Percentiles rank a stretch among this genome's conserved stretches.
Evolutionary conservation across 176 grass and related monocot genomes (phyloP).

Genomic region (Phoenix roebelenii): DNA sequence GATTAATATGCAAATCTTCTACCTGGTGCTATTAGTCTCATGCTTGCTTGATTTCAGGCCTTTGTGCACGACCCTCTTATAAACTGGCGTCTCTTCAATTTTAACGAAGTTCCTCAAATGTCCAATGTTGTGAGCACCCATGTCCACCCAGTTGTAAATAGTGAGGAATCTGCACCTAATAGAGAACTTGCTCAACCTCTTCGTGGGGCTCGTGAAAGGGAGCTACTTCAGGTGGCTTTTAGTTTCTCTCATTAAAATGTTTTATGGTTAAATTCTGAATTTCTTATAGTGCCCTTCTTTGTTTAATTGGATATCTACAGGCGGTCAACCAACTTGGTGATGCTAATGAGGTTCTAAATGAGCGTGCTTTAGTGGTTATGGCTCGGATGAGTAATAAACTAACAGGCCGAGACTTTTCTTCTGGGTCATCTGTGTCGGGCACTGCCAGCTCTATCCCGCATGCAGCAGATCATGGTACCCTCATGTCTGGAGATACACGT

Average conservation of each 20-base stretch:
- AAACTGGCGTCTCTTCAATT: slow-evolving; percentile 98
- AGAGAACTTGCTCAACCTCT: slow-evolving; percentile 66
- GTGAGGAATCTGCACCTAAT: slow-evolving; percentile 53
- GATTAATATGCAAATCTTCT: too few relatives aligned
- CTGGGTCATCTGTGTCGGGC: slow-evolving; percentile 41
- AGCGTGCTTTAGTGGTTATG: slow-evolving; percentile 92
- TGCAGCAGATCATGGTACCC: slow-evolving; percentile 24
- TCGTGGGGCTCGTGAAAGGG: slow-evolving; percentile 72
- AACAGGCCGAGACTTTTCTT: slow-evolving; percentile 83
- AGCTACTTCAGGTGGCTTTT: slow-evolving; percentile 70
- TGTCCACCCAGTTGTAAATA: slow-evolving; percentile 58
- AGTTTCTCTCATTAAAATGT: background rate
- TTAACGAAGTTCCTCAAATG: slow-evolving; percentile 98
- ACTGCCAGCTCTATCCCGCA: slow-evolving; percentile 28
- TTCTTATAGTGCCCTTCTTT: too few relatives aligned
- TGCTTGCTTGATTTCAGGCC: slow-evolving; percentile 46
- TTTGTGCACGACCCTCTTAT: slow-evolving; percentile 98
- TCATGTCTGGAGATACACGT: slow-evolving; percentile 47
- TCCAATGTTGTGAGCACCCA: slow-evolving; percentile 59
- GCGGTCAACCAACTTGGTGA: slow-evolving; percentile 95
- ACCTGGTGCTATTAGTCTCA: background rate
- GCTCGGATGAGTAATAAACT: slow-evolving; percentile 95
- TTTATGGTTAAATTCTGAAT: too few relatives aligned
- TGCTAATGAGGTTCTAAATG: slow-evolving; percentile 94
- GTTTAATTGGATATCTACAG: slow-evolving; percentile 25